Conservation (phyloP, 352 stramenopile species). For the Pythium rishiriense region DNA sequence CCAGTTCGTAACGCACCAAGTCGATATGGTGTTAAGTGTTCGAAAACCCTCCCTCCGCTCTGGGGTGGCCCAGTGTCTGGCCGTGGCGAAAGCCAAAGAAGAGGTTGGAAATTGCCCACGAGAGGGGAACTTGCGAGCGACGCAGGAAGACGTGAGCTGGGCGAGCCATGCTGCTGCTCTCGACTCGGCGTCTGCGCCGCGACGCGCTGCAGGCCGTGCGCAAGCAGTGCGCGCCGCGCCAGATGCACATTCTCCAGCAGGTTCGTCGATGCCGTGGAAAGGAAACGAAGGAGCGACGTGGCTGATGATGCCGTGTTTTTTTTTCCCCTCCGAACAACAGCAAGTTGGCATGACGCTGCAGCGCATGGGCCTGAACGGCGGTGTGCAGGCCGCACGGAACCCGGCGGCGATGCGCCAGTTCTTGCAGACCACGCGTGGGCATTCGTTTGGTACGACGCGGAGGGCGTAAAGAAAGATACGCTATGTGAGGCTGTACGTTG, state of each 20-base stretch:
- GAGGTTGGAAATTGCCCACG: conserved; percentile 15
- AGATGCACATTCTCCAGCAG: conserved; percentile 75
- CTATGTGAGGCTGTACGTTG: neutral
- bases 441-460: conserved; percentile 52
- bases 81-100: conserved; percentile 30
- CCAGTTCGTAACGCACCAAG: conserved; percentile 30
- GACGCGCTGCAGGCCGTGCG: conserved; percentile 53
- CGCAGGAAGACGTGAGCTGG: neutral
- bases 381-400: conserved; percentile 39
- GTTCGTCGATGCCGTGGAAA: conserved; percentile 29
- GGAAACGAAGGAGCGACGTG: neutral
- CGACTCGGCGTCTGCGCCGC: conserved; percentile 66
- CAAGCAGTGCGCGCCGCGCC: conserved; percentile 53
- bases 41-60: neutral
- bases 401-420: conserved; percentile 41
- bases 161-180: conserved; percentile 34
- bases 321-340: conserved; percentile 26
- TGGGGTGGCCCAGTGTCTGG: conserved; percentile 18
- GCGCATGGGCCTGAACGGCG: conserved; percentile 45
- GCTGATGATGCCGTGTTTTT: neutral
- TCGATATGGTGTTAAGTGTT: conserved; percentile 5
- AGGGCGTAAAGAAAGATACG: conserved; percentile 12
- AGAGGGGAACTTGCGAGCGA: neutral
- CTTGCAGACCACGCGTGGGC: conserved; percentile 52
- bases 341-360: conserved; percentile 67